phyloP scores from a whole-genome alignment of 106 monocot species.

The Amphibolis antarctica region DNA sequence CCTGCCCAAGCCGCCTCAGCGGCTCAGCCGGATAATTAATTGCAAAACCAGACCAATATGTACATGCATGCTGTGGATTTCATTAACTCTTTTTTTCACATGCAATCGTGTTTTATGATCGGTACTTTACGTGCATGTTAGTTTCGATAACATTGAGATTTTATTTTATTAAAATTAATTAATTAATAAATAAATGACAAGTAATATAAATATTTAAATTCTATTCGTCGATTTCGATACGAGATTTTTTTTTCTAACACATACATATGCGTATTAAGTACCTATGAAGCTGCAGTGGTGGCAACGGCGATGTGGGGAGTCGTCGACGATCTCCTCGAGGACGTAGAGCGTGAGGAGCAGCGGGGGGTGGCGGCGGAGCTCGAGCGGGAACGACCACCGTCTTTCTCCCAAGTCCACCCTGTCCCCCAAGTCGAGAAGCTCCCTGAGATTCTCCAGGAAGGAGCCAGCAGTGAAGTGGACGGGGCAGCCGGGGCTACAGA shows the following conservation, averaged over 20 bases:
- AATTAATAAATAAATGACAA: too few relatives aligned
- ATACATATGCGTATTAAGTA: constrained; percentile 22
- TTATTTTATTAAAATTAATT: too few relatives aligned
- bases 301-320: constrained; percentile 31
- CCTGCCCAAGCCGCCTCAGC: constrained; percentile 27
- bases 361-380: constrained; percentile 36
- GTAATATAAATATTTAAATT: too few relatives aligned
- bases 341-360: constrained; percentile 31
- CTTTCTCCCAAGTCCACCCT: constrained; percentile 25
- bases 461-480: constrained; percentile 23
- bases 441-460: constrained; percentile 53
- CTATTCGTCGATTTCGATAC: too few relatives aligned
- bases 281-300: constrained; percentile 39
- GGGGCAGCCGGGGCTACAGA: constrained; percentile 50
- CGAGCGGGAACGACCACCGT: constrained; percentile 68
- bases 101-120: too few relatives aligned
- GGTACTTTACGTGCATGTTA: too few relatives aligned
- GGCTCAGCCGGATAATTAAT: neutral
- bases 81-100: too few relatives aligned
- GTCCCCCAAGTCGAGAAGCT: constrained; percentile 45
- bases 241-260: too few relatives aligned
- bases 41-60: neutral
- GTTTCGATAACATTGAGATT: too few relatives aligned
- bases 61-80: neutral
- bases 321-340: constrained; percentile 51